These are phyloP conservation scores for Saccharomycopsis fibuligera DNA, from an alignment of 805 yeast genomes.

Conservation along the genomic window DNA sequence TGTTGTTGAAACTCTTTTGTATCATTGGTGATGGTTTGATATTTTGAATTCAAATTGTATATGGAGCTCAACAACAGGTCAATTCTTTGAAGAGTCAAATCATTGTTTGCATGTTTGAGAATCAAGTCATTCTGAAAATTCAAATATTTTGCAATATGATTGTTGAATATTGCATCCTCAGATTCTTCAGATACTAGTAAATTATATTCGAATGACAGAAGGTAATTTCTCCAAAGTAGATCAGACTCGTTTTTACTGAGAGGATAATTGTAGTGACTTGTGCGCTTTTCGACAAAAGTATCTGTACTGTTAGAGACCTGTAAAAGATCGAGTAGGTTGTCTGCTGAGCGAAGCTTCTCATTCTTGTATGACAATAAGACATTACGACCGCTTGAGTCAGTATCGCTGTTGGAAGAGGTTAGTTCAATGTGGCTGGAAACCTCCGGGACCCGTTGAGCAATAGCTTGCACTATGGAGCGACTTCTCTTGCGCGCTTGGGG, in stretches of 20 bases:
- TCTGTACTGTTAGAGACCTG: not conserved
- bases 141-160: slow-evolving; percentile 29
- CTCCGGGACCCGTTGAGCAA: slow-evolving; percentile 49
- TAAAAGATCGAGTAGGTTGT: no score
- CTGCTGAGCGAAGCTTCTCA: no score
- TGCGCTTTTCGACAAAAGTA: not conserved
- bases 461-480: slow-evolving; percentile 55
- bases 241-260: slow-evolving; percentile 34
- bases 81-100: slow-evolving; percentile 40
- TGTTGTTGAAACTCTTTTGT: slow-evolving; percentile 58
- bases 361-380: not conserved
- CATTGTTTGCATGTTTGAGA: slow-evolving; percentile 28
- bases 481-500: slow-evolving; percentile 33
- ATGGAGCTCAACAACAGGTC: slow-evolving; percentile 39
- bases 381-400: not conserved
- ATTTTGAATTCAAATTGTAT: slow-evolving; percentile 41
- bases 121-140: slow-evolving; percentile 30
- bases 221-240: slow-evolving; percentile 30
- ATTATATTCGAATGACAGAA: slow-evolving; percentile 37
- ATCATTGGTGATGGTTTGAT: slow-evolving; percentile 53
- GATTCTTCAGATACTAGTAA: slow-evolving; percentile 36
- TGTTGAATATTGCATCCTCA: slow-evolving; percentile 34
- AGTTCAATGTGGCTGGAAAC: slow-evolving; percentile 12
- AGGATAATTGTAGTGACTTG: slow-evolving; percentile 28
- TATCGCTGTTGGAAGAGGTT: not conserved